Evolutionary conservation across 768 basidiomycete genomes (phyloP), one percentile per base, ranked within the genome.

Genomic region (Chlorophyllum brunneum): DNA sequence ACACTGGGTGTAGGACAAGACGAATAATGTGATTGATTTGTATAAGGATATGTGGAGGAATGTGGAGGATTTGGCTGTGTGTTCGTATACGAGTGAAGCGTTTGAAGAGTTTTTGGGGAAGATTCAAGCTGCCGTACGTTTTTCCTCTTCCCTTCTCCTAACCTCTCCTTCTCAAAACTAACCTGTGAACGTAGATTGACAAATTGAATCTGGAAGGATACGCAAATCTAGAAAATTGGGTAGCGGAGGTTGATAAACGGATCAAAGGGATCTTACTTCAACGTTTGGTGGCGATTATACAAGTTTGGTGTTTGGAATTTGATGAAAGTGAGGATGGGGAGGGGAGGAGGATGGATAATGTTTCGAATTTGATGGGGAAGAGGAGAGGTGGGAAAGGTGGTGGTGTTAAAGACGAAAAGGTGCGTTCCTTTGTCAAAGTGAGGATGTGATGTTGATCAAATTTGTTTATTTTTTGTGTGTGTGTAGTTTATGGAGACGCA

Each of bases 191-290:
- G 13, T n/a, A 94, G 87, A 92, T 98, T 56, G 97, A 98, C 68
- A 82, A 87, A 30, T 77, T 99, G 55, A 98, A 98, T 64, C 70
- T 99, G 56, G 95, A 98, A 64, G 95, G 97, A 13, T 99, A 95
- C 59, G 83, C 91, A 18, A 92, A 95, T 64, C 79, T 99, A 39
- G 95, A 98, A 60, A 78, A 85, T 44, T 98, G 97, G 86, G 92
- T 97, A 0, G 79, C 82, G 1, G 85, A 90, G 53, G 78, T 95
- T 38, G 86, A 89, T 64, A 79, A 83, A 58, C 81, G 85, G 55
- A 95, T 98, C 58, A 92, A 97, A 62, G 74, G 69, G 3, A 88
- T 92, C 46, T 73, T 98, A 0, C 70, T 88, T 15, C 81, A 83
- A 52, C 81, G 95, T 18, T 67, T 99, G 8, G 73, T 76, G 1